Evolutionary conservation across 257 asterid species (phyloP), one percentile per base, ranked within the genome.

Genomic region (Solanum piurae): DNA sequence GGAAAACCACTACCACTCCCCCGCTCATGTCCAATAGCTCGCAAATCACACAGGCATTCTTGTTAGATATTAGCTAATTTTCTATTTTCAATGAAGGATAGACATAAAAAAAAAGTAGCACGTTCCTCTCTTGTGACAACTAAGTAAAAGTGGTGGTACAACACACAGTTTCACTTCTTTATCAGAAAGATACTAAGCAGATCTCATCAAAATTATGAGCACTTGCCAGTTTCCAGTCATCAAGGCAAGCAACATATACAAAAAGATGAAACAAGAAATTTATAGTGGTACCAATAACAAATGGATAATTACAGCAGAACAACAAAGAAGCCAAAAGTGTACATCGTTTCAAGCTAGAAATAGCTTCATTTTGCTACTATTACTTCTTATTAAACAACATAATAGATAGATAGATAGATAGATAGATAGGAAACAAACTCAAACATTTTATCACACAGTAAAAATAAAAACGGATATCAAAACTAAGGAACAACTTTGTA

Each of bases 401-500:
- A 60, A 84, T 31, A 9, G 4, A 55, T 55, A 55, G 62, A 42
- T 42, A 9, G 4, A 55, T 55, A 55, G 62, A 42, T 42, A 36
- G 44, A 44, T 44, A 14, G 87, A 84, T 21, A 44, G 38, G 27
- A 25, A 84, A 64, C 74, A 69, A 84, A 31, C 25, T 7, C 77
- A 46, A 64, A 25, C 77, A 64, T 38, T 66, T 9, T 29, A 27
- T 62, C 60, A 64, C 64, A 62, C 80, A 38, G 55, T 69, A n/a
- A 60, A 34, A 36, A 31, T 11, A 14, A 62, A 37, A 23, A n/a
- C 27, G 4, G 62, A 64, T 21, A 88, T 66, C 27, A 75, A 62
- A 62, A 64, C 87, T 60, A 95, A 62, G 99, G 98, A 83, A 95
- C 98, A 64, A 95, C 90, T 91, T 95, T 97, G 88, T 89, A 90